These are phyloP conservation scores for Colletotrichum sp. DNA, from an alignment of 2,329 filamentous ascomycete genomes.

Conservation along the genomic window DNA sequence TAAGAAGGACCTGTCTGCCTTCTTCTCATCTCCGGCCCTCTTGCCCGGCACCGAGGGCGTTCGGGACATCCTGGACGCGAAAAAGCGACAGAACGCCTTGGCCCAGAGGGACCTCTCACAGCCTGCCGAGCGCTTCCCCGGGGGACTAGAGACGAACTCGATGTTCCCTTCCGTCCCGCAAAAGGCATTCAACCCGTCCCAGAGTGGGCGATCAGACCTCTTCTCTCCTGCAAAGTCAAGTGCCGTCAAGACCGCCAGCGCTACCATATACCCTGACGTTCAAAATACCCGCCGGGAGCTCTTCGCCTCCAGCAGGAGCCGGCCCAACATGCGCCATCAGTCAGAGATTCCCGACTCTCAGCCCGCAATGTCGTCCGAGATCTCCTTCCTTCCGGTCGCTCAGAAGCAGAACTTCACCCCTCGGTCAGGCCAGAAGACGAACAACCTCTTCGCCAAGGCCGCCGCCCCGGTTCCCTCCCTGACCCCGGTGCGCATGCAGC, in stretches of 20 bases:
- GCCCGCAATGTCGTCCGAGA: constrained; percentile 36
- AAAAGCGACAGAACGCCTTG: constrained; percentile 5
- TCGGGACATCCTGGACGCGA: constrained; percentile 5
- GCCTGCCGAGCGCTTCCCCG: constrained; percentile 13
- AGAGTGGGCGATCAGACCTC: constrained; percentile 33
- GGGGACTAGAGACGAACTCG: constrained; percentile 37
- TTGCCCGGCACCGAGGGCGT: constrained; percentile 34
- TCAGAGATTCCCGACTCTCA: constrained; percentile 24
- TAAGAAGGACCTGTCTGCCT: constrained; percentile 50
- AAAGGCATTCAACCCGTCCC: constrained; percentile 36
- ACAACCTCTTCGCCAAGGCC: constrained; percentile 43
- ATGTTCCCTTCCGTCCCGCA: constrained; percentile 43
- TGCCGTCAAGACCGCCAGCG: not conserved
- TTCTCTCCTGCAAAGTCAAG: constrained; percentile 37
- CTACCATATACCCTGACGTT: not conserved
- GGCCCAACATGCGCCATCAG: not conserved
- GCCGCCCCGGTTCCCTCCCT: constrained; percentile 28
- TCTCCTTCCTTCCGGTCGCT: constrained; percentile 38
- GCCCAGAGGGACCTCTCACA: constrained; percentile 5
- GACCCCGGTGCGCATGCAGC: constrained; percentile 46
- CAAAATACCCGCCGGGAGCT: constrained; percentile 1
- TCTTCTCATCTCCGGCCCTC: constrained; percentile 62
- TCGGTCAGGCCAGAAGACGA: constrained; percentile 35
- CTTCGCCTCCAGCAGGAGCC: not conserved
- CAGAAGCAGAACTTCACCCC: constrained; percentile 58